Evolutionary conservation across 2,329 filamentous ascomycete species (phyloP).

Genomic region (Aspergillus japonicus): DNA sequence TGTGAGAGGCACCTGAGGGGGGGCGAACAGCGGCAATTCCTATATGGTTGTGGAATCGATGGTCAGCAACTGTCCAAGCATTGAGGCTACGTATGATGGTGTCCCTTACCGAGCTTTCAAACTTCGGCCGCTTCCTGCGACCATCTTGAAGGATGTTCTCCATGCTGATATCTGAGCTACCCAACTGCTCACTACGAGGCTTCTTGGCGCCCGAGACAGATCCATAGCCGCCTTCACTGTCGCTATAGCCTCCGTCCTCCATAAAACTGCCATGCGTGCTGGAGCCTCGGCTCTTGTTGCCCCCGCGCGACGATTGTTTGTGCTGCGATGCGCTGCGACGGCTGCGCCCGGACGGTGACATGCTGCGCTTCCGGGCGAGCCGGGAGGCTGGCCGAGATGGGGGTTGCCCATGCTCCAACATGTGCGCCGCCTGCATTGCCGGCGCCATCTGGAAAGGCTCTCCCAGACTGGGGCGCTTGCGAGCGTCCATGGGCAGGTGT

Average conservation of each 20-base stretch:
- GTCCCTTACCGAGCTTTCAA: constrained; percentile 74
- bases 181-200: constrained; percentile 77
- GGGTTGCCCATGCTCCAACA: constrained; percentile 59
- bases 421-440: constrained; percentile 50
- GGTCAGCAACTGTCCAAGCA: constrained; percentile 8
- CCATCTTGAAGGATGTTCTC: constrained; percentile 98
- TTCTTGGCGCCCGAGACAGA: constrained; percentile 71
- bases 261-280: constrained; percentile 58
- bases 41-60: constrained; percentile 42
- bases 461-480: constrained; percentile 59
- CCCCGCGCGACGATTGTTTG: constrained; percentile 66
- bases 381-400: constrained; percentile 68
- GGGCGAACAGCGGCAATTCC: constrained; percentile 94
- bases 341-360: constrained; percentile 69
- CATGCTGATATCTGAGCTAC: constrained; percentile 94
- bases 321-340: constrained; percentile 77
- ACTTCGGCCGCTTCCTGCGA: constrained; percentile 89
- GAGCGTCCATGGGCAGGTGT: constrained; percentile 51
- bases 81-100: constrained; percentile 21
- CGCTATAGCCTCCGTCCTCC: constrained; percentile 82
- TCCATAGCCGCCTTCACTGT: constrained; percentile 76
- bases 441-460: constrained; percentile 65
- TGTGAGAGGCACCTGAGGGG: constrained; percentile 86
- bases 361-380: constrained; percentile 72
- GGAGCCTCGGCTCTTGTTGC: constrained; percentile 65